Conservation (phyloP, 148 eudicot genomes). For the Rhododendron mucronatum region DNA sequence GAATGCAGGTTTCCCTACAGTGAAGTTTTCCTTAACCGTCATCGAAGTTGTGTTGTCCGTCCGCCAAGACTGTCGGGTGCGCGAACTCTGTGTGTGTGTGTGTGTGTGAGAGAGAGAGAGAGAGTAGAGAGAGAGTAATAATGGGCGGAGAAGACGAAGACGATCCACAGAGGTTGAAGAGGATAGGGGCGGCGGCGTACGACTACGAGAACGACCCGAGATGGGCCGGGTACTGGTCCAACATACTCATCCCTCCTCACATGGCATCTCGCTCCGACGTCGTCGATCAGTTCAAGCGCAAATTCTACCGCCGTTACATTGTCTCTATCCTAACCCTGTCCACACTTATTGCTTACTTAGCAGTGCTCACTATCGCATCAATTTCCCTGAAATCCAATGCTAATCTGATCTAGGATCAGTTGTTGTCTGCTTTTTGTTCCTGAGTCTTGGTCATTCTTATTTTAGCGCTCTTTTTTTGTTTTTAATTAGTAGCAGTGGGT, state of each 20-base stretch:
- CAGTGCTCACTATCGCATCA: neutral
- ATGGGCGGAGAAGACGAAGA: conserved; percentile 33
- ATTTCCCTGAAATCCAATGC: neutral
- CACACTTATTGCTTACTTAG: neutral
- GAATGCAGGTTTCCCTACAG: neutral
- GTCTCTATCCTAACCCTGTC: conserved; percentile 24
- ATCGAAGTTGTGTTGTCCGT: neutral
- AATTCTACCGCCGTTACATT: conserved; percentile 91
- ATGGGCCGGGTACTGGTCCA: conserved; percentile 94
- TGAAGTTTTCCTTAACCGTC: neutral
- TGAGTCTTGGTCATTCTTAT: neutral
- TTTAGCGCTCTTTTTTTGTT: neutral
- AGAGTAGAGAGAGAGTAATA: neutral
- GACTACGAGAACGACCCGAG: conserved; percentile 81
- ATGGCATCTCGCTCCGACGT: conserved; percentile 78
- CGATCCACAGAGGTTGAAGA: conserved; percentile 65
- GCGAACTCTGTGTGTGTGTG: neutral
- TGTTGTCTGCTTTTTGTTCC: neutral
- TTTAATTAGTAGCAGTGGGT: neutral
- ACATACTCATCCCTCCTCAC: conserved; percentile 84
- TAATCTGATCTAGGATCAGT: neutral
- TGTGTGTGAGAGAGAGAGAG: conserved; percentile 20
- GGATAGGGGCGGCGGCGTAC: conserved; percentile 66
- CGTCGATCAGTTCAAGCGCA: conserved; percentile 76
- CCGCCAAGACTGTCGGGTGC: neutral